A percentile compares a stretch with the other conserved stretches of the same genome.
phyloP scores from a whole-genome alignment of 768 basidiomycete genomes.

The Roridomyces roridus region DNA sequence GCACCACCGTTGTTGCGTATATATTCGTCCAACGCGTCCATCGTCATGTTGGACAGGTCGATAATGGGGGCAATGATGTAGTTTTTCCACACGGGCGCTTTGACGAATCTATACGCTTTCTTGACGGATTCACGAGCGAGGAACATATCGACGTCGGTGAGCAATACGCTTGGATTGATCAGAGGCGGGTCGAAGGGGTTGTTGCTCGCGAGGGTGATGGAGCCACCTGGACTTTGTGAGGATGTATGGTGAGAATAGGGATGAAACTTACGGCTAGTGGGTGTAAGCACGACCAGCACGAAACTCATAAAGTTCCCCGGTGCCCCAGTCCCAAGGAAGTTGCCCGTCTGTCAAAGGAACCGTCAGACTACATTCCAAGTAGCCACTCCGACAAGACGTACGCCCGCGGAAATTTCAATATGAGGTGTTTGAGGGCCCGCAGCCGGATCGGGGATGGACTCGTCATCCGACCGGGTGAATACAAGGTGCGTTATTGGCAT shows the following conservation, averaged over 20 bases:
- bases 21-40: slow-evolving; percentile 30
- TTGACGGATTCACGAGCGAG: slow-evolving; percentile 33
- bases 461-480: slow-evolving; percentile 24
- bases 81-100: slow-evolving; percentile 32
- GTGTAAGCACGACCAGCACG: neutral
- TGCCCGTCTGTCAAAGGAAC: slow-evolving; percentile 1
- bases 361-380: neutral
- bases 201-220: slow-evolving; percentile 31
- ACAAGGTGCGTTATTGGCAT: slow-evolving; percentile 17
- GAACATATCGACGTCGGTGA: slow-evolving; percentile 20
- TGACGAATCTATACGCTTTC: slow-evolving; percentile 29
- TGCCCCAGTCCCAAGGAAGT: neutral
- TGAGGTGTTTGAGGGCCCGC: slow-evolving; percentile 29
- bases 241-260: neutral
- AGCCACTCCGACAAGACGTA: neutral
- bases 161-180: slow-evolving; percentile 29
- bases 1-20: slow-evolving; percentile 28
- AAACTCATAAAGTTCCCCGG: slow-evolving; percentile 3
- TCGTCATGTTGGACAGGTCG: slow-evolving; percentile 15
- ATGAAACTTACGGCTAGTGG: slow-evolving; percentile 9
- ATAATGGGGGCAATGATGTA: slow-evolving; percentile 32
- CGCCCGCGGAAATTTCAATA: slow-evolving; percentile 25
- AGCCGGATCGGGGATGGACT: slow-evolving; percentile 27
- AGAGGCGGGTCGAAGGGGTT: slow-evolving; percentile 34
- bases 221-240: slow-evolving; percentile 26